Conservation (phyloP, 2,329 filamentous ascomycete genomes). For the Tolypocladium pustulatum region DNA sequence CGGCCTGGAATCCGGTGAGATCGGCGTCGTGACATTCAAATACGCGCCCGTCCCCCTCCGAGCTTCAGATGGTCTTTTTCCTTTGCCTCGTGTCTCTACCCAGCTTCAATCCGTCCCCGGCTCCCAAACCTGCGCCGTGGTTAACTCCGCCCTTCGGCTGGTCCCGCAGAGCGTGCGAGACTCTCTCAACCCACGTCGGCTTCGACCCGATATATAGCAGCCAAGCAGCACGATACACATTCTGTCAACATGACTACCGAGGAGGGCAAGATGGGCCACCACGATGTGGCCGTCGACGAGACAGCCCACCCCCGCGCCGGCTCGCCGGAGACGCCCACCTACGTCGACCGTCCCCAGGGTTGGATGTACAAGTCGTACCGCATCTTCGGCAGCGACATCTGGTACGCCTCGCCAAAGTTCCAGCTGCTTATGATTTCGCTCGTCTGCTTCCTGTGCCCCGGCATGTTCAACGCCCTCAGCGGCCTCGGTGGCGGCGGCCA, state of each 20-base stretch:
- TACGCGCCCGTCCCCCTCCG: not conserved
- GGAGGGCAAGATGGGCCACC: conserved; percentile 11
- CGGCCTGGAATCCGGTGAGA: not conserved
- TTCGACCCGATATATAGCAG: not conserved
- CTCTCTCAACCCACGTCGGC: not conserved
- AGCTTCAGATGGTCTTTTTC: not conserved
- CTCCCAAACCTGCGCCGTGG: not conserved
- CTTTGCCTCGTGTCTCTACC: not conserved
- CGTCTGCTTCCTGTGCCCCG: conserved; percentile 53
- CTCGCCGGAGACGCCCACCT: not conserved
- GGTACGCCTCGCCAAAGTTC: conserved; percentile 63
- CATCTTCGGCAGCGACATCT: conserved; percentile 44
- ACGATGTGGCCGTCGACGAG: conserved; percentile 6
- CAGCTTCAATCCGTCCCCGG: not conserved
- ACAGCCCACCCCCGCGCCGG: conserved; percentile 5
- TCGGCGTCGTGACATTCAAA: not conserved
- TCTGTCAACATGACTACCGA: conserved; percentile 12
- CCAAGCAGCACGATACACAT: not conserved
- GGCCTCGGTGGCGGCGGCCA: conserved; percentile 53
- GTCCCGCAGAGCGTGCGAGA: not conserved
- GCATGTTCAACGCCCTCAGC: conserved; percentile 60
- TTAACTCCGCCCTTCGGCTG: not conserved
- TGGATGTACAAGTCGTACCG: conserved; percentile 60
- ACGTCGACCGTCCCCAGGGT: conserved; percentile 29
- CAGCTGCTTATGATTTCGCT: conserved; percentile 59